Conservation (phyloP, 805 yeast genomes). For the Metschnikowia chrysomelidarum region DNA sequence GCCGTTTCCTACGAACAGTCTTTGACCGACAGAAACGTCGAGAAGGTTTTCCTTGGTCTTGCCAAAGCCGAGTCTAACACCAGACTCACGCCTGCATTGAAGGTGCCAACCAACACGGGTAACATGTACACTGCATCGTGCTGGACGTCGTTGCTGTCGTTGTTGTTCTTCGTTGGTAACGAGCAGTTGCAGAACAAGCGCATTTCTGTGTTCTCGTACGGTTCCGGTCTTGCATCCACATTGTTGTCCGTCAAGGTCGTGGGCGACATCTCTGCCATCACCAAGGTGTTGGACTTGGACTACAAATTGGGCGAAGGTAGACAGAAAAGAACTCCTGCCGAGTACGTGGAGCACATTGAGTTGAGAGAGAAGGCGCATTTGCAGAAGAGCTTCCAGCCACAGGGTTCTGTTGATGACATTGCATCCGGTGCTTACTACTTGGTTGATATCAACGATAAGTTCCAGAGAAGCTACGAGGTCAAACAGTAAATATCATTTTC, state of each 20-base stretch:
- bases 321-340: constrained; percentile 64
- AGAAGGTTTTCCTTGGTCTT: constrained; percentile 77
- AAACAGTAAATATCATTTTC: constrained; percentile 36
- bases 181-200: constrained; percentile 78
- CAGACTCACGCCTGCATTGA: constrained; percentile 77
- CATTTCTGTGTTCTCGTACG: constrained; percentile 92
- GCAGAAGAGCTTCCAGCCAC: constrained; percentile 74
- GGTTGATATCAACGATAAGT: constrained; percentile 80
- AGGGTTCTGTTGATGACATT: constrained; percentile 72
- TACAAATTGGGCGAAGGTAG: constrained; percentile 63
- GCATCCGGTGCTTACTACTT: constrained; percentile 80
- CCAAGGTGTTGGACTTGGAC: constrained; percentile 63
- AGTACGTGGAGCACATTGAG: constrained; percentile 76
- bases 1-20: constrained; percentile 70
- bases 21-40: constrained; percentile 74
- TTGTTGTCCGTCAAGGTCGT: constrained; percentile 74
- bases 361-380: constrained; percentile 89
- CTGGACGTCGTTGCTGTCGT: constrained; percentile 82
- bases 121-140: constrained; percentile 96
- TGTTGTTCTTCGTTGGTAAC: constrained; percentile 70
- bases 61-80: constrained; percentile 66
- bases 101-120: constrained; percentile 94
- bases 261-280: constrained; percentile 75
- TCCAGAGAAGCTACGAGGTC: constrained; percentile 75
- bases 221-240: constrained; percentile 95